Base-by-base conservation (phyloP, 1,284 basidiomycete genomes). In the Trichosporon sp. region DNA sequence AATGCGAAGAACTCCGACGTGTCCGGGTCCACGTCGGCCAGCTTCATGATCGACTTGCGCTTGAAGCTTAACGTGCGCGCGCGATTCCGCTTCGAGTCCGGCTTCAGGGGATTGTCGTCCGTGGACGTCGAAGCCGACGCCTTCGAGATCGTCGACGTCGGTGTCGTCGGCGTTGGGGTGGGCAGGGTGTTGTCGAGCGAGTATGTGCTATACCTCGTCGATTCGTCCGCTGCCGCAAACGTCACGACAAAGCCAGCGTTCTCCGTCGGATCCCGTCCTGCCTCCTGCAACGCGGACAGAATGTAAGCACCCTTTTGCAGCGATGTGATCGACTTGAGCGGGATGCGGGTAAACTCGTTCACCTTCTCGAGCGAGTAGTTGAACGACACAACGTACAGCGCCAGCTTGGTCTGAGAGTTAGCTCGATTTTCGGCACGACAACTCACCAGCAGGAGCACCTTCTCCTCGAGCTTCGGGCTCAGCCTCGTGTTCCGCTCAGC, bases 351-450 rank as follows among this genome's bases (percentile, higher is more conserved):
- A 82, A 91, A 95, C 71, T 88, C 83, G 74, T 92, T 89, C 61
- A 95, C 91, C 76, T 95, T 94, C 77, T 92, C 91, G 62, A 95
- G 85, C 73, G 86, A 86, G 85, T 92, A 95, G 80, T 95, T 92
- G 77, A 93, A 95, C 71, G 87, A 86, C 66, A 88, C 83, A 58
- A 89, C 84, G 75, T 90, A 90, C 14, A 90, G 74, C 4, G 88
- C 88, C 57, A 80, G 82, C 32, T 76, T 82, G 44, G 85, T 89
- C 88, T 88, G 72, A 8, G 8, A 25, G 69, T 70, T 29, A 65
- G 64, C 21, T 21, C 34, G 14, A 44, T 16, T 33, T 49, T 16
- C 44, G 11, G 23, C 49, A 36, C 58, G 37, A 29, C 44, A 25
- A 70, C 89, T 67, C 66, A 93, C 92, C 78, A 99, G 77, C 0